Evolutionary conservation across 192 early-diverging fungal genomes (phyloP).

Genomic region (Coemansia sp.): DNA sequence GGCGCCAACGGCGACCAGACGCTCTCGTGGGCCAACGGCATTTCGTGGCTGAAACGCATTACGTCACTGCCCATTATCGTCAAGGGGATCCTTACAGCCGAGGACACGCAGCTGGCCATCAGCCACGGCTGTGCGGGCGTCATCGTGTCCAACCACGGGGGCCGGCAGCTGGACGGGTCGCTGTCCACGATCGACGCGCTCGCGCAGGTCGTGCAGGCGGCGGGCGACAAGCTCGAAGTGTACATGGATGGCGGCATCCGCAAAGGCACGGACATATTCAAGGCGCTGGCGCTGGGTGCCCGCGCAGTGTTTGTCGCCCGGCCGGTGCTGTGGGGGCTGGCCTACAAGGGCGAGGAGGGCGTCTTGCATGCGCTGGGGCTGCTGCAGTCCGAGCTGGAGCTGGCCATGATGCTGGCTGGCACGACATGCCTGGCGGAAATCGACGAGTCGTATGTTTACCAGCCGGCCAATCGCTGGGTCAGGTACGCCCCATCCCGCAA

Average conservation of each 20-base stretch:
- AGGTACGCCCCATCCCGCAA: constrained; percentile 14
- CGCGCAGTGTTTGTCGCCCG: constrained; percentile 66
- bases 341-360: constrained; percentile 83
- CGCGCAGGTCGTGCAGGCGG: constrained; percentile 79
- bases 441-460: constrained; percentile 52
- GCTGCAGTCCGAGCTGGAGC: constrained; percentile 81
- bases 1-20: constrained; percentile 63
- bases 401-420: constrained; percentile 76
- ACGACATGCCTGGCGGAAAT: constrained; percentile 66
- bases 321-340: constrained; percentile 75
- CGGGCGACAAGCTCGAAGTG: constrained; percentile 72
- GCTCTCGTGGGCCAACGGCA: constrained; percentile 80
- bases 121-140: constrained; percentile 76
- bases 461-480: constrained; percentile 43
- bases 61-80: constrained; percentile 84
- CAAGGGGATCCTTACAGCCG: constrained; percentile 89
- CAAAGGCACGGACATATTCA: constrained; percentile 89
- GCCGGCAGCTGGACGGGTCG: constrained; percentile 87
- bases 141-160: constrained; percentile 95
- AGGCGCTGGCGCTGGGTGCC: constrained; percentile 94
- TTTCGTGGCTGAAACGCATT: constrained; percentile 82
- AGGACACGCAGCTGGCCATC: constrained; percentile 86
- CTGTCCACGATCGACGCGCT: constrained; percentile 82
- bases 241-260: constrained; percentile 94
- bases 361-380: constrained; percentile 73